Percentiles rank a stretch among this genome's conserved stretches.
Evolutionary conservation across 768 basidiomycete species (phyloP).

Genomic region (Pleurotus tuoliensis): DNA sequence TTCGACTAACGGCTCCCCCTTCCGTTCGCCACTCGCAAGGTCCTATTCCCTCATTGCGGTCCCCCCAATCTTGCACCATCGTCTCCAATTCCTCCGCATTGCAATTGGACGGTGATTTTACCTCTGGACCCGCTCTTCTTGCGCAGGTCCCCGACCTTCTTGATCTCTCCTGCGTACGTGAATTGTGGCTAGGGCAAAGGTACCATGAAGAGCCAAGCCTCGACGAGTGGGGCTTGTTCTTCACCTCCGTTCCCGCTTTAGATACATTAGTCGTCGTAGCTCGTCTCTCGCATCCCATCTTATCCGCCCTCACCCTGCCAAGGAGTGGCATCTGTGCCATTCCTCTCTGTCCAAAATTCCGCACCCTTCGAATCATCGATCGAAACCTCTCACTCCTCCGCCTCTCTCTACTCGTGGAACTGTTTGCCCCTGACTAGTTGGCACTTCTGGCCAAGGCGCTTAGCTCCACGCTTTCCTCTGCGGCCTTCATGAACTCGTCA

Average conservation of each 20-base stretch:
- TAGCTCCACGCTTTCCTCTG: too few species aligned
- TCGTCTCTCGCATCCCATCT: neutral
- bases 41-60: neutral
- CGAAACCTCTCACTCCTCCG: neutral
- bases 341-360: neutral
- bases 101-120: neutral
- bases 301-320: neutral
- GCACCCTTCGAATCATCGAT: neutral
- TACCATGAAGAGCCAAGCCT: neutral
- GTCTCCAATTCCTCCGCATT: neutral
- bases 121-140: neutral
- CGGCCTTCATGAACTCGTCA: too few species aligned
- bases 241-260: neutral
- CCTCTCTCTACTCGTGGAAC: neutral
- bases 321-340: too few species aligned
- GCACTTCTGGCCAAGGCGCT: too few species aligned
- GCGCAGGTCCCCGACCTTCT: neutral
- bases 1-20: neutral
- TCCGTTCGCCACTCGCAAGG: too few species aligned
- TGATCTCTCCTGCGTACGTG: neutral
- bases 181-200: neutral
- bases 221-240: neutral
- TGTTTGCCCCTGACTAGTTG: too few species aligned
- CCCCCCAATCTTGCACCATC: neutral
- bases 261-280: neutral